Base-by-base conservation (phyloP, 2,329 filamentous ascomycete genomes). In the Dactylellina sp. region DNA sequence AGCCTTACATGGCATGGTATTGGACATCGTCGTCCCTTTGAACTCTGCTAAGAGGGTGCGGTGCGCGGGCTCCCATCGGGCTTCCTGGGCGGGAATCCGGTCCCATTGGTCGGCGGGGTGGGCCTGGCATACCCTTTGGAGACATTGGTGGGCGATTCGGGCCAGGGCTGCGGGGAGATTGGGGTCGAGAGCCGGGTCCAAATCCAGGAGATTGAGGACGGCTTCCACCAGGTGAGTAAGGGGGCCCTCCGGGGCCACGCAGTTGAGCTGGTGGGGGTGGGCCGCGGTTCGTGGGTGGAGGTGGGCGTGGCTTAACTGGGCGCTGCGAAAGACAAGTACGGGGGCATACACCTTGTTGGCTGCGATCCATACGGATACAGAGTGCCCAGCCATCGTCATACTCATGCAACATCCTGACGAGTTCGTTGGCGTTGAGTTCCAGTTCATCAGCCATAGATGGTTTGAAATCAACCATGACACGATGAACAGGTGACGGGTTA, bases 321-420 rank as follows among this genome's bases (percentile, higher is more conserved):
- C 93, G 89, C 68, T 92, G 91, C 12, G 95, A 98, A 55, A 99
- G 86, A 83, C 95, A 99, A 39, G 93, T 97, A 77, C 95, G 89
- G 12, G 95, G 95, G 66, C 91, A 92, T 59, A 98, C 95, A 84
- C 95, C 95, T 84, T 98, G 93, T 78, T 91, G 86, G 74, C 92
- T 93, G 76, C 93, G 90, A 81, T 98, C 93, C 78, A 98, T 89
- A 76, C 90, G 90, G 77, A 93, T 91, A 82, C 93, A 97, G 63
- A 98, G 91, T 79, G 93, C 92, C 95, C 95, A 99, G 79, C 95
- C 95, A 82, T 99, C 95, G 80, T 99, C 95, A 79, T 98, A 99
- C 82, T 97, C 93, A 80, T 98, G 94, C 59, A 98, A 85, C 76
- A 99, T 84, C 76, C 94, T 88, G 56, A 98, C 92, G 53, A 99